Percentiles rank a stretch among this genome's conserved stretches.
Conservation (phyloP, 805 yeast genomes). For the Ogataea degrootiae region DNA sequence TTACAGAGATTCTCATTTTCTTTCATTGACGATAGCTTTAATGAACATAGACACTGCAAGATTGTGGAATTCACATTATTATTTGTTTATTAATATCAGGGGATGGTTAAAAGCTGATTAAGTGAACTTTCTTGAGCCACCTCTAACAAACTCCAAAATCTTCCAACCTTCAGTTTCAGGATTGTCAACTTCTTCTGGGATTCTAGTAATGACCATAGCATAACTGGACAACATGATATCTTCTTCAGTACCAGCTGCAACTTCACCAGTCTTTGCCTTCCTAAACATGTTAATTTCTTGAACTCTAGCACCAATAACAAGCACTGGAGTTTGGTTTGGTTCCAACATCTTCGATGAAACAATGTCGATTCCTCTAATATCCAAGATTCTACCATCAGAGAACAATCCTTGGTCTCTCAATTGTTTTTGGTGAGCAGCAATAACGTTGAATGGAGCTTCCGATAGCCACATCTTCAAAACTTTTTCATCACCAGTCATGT, state of each 20-base stretch:
- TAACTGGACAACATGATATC: slow-evolving; percentile 90
- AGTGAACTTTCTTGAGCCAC: slow-evolving; percentile 82
- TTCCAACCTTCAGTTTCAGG: slow-evolving; percentile 96
- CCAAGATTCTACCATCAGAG: slow-evolving; percentile 87
- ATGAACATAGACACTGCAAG: no score
- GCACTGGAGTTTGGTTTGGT: slow-evolving; percentile 88
- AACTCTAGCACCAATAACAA: slow-evolving; percentile 92
- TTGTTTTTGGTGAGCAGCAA: slow-evolving; percentile 90
- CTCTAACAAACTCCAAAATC: slow-evolving; percentile 88
- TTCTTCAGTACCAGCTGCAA: slow-evolving; percentile 94
- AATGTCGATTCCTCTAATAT: slow-evolving; percentile 91
- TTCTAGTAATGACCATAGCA: slow-evolving; percentile 91
- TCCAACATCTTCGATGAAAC: slow-evolving; percentile 82
- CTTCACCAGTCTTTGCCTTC: slow-evolving; percentile 86
- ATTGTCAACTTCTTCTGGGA: slow-evolving; percentile 88
- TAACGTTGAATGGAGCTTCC: slow-evolving; percentile 94
- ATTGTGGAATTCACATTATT: no score
- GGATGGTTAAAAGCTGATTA: slow-evolving; percentile 12
- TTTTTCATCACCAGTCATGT: slow-evolving; percentile 82
- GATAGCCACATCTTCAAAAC: slow-evolving; percentile 87
- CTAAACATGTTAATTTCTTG: slow-evolving; percentile 91
- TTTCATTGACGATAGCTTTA: no score
- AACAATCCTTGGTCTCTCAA: slow-evolving; percentile 86
- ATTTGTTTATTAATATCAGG: no score
- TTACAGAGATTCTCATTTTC: slow-evolving; percentile 1